These are phyloP conservation scores for Gaeumannomyces sp. DNA, from an alignment of 2,329 filamentous ascomycete species.

Conservation along the genomic window DNA sequence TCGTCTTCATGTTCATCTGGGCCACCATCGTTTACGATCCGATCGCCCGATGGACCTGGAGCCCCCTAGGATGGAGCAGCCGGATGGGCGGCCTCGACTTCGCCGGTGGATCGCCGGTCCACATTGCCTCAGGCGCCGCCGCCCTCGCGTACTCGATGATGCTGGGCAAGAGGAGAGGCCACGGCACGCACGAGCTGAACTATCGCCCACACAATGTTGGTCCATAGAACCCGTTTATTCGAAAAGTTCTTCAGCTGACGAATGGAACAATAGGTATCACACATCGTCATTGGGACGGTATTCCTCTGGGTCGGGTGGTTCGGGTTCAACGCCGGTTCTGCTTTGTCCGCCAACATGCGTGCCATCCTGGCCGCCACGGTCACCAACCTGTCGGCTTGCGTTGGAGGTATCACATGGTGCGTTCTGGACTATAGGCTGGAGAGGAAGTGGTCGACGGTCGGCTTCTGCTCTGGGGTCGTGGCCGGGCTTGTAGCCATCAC, in stretches of 20 bases:
- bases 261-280: constrained; percentile 31
- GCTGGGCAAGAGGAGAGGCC: constrained; percentile 62
- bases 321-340: constrained; percentile 87
- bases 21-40: constrained; percentile 66
- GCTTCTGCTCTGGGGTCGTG: constrained; percentile 86
- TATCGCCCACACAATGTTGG: constrained; percentile 65
- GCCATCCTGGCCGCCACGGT: constrained; percentile 85
- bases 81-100: constrained; percentile 66
- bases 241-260: too few relatives aligned
- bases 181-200: constrained; percentile 54
- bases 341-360: constrained; percentile 74
- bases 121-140: constrained; percentile 66
- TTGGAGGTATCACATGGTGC: constrained; percentile 78
- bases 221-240: too few relatives aligned
- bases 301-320: constrained; percentile 94
- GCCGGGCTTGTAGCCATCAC: constrained; percentile 84
- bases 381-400: constrained; percentile 78
- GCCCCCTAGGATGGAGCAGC: constrained; percentile 64
- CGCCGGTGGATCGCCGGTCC: constrained; percentile 68
- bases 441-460: constrained; percentile 87
- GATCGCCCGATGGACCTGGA: constrained; percentile 75
- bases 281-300: constrained; percentile 67
- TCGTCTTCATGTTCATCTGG: constrained; percentile 66
- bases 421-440: constrained; percentile 87
- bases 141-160: constrained; percentile 69